Evolutionary conservation across 345 rosid genomes (phyloP).

Genomic region (Citrus sinensis): DNA sequence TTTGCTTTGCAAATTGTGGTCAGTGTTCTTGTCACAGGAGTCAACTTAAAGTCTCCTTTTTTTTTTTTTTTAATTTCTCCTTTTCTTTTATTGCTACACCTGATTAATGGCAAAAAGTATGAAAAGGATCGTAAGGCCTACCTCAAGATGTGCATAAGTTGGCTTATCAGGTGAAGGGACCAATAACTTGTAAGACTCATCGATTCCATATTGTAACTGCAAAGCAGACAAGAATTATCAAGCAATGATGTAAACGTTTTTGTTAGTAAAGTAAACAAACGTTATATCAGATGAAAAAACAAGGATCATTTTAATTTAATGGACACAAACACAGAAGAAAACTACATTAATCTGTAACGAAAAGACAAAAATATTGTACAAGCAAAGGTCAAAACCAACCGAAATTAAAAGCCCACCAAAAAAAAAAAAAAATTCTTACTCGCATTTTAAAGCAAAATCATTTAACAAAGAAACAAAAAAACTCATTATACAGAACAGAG

Average conservation of each 20-base stretch:
- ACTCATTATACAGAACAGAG: background rate
- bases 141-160: constrained; percentile 56
- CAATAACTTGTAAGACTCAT: constrained; percentile 61
- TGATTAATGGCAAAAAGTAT: background rate
- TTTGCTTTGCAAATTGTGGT: background rate
- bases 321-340: background rate
- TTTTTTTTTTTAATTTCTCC: background rate
- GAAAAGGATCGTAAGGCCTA: constrained; percentile 10
- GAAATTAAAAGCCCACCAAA: background rate
- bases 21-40: background rate
- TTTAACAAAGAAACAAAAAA: background rate
- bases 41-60: background rate
- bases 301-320: background rate
- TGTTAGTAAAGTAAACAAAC: background rate
- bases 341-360: background rate
- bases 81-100: background rate
- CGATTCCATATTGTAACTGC: constrained; percentile 61
- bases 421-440: background rate
- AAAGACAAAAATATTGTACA: background rate
- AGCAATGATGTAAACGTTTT: background rate
- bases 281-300: background rate
- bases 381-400: background rate
- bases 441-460: background rate
- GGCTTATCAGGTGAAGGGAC: constrained; percentile 45
- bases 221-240: background rate